Evolutionary conservation across 345 rosid species (phyloP).

Genomic region (Fremontodendron californicum): DNA sequence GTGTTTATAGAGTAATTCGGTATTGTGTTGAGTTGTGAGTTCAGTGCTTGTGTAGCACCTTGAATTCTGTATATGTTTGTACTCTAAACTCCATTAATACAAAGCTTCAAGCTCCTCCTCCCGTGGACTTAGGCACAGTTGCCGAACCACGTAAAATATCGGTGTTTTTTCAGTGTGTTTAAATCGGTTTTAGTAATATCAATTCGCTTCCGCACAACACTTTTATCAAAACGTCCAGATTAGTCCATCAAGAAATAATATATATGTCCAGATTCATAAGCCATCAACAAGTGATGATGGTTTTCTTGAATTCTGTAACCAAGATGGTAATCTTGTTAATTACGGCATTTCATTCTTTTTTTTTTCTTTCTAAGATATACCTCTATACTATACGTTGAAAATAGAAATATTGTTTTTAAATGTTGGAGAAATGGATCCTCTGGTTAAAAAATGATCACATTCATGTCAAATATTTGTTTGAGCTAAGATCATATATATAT

Average conservation of each 20-base stretch:
- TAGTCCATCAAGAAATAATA: not conserved
- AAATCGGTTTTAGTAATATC: too few relatives aligned
- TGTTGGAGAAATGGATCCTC: not conserved
- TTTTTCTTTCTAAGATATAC: not conserved
- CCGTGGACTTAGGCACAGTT: too few relatives aligned
- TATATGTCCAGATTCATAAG: not conserved
- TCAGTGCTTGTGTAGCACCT: too few relatives aligned
- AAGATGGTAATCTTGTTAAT: not conserved
- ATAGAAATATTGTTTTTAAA: not conserved
- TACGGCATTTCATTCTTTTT: too few relatives aligned
- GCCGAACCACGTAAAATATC: too few relatives aligned
- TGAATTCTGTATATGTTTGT: too few relatives aligned
- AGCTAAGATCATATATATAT: not conserved
- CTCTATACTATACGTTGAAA: not conserved
- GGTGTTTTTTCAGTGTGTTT: too few relatives aligned
- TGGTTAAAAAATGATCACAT: not conserved
- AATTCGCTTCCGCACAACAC: too few relatives aligned
- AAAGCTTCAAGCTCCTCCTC: too few relatives aligned
- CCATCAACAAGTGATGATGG: not conserved
- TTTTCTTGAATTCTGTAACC: not conserved
- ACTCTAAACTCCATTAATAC: too few relatives aligned
- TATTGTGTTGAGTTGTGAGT: too few relatives aligned
- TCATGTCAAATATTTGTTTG: not conserved
- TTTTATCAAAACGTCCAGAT: not conserved
- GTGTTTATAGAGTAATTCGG: too few relatives aligned